Evolutionary conservation across 177 flowering plant species (phyloP), one percentile per base, ranked within the genome.

Genomic region (Vitis hybrid): DNA sequence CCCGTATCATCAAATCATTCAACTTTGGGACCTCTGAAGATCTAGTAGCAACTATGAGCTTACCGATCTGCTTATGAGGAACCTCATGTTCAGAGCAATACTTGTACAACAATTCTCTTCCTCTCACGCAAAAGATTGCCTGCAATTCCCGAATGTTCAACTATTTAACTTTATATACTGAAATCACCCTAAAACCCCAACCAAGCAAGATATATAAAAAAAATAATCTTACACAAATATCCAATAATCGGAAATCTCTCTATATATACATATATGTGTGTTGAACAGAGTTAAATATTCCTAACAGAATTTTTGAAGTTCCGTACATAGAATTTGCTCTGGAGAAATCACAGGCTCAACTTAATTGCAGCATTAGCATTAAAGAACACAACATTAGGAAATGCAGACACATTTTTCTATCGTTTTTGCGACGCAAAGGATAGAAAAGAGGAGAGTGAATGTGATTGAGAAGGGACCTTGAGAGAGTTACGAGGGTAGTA

Each of bases 31-130:
- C 63, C 71, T 92, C 92, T 2, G 85, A 71, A 55, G 80, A 48
- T 54, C 85, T 55, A 26, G 97, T 92, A 31, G 99, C 92, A 56
- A 95, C 99, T 20, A 95, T 86, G 20, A 95, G 92, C 79, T 95
- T 95, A 14, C 98, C 98, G 69, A 84, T 82, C 81, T 81, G 89
- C 61, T 84, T 86, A 76, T 91, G 90, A 73, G 97, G 88, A 67
- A 95, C 70, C 49, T 75, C 89, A 72, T 63, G 85, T 59, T 87
- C 82, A 19, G 77, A 68, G 76, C 97, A 92, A 67, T 90, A 95
- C 19, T 77, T 65, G 75, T 92, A 95, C 61, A 94, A 71, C 74
- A 94, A 68, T 62, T 90, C 77, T 71, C 92, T 90, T 60, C 98
- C 97, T 75, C 82, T 81, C 8, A 84, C 85, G 71, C 98, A 92